phyloP scores from a whole-genome alignment of 2,329 filamentous ascomycete species.

The Colletotrichum endophyticum region DNA sequence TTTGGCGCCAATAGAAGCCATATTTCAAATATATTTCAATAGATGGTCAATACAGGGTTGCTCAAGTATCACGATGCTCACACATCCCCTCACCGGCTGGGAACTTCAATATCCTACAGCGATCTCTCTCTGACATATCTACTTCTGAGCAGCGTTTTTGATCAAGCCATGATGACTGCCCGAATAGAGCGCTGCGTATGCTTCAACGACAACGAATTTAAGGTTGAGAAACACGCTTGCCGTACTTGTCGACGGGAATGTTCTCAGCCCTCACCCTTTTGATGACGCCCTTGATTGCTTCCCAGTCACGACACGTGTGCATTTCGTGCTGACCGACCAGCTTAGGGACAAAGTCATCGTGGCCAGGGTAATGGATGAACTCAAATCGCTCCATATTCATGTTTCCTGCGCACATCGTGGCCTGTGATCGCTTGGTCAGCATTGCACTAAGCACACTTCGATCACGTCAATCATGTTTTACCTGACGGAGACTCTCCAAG shows the following conservation, averaged over 20 bases:
- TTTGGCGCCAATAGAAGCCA: no score
- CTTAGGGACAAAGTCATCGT: background rate
- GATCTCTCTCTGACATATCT: no score
- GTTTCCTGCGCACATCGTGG: background rate
- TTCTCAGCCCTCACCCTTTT: background rate
- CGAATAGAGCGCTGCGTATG: fast-evolving
- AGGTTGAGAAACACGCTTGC: background rate
- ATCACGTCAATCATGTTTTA: background rate
- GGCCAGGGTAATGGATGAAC: background rate
- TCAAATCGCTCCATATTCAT: background rate
- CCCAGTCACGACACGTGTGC: background rate
- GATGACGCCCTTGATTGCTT: background rate
- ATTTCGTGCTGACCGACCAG: background rate
- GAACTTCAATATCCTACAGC: no score
- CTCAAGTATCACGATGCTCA: no score
- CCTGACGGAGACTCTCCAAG: background rate
- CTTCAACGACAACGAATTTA: background rate
- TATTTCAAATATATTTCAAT: no score
- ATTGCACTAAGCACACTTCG: background rate
- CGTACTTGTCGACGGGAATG: background rate
- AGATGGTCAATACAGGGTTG: no score
- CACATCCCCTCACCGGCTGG: no score
- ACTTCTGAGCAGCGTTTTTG: background rate
- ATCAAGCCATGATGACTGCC: background rate
- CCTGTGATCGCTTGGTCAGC: background rate